Conservation (phyloP, 768 basidiomycete genomes). For the Mycena metata region DNA sequence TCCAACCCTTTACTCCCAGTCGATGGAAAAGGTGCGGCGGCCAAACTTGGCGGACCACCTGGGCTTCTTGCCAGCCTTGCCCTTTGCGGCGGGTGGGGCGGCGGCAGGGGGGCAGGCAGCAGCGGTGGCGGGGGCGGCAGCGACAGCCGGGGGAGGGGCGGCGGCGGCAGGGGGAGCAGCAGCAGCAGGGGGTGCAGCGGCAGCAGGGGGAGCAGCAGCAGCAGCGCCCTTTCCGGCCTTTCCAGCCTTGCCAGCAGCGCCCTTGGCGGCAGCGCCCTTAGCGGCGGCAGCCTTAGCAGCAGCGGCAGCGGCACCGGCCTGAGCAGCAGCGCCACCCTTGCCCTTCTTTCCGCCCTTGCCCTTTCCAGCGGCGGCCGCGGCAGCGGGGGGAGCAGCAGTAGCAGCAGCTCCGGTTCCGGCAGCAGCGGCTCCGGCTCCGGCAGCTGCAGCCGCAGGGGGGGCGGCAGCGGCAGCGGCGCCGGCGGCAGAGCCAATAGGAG, state of each 20-base stretch:
- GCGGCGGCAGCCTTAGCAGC: neutral
- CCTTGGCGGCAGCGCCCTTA: neutral
- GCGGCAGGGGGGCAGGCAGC: too few species aligned
- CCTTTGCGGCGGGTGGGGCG: too few species aligned
- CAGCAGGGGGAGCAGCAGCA: neutral
- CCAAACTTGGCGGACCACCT: too few species aligned
- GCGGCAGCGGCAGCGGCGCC: neutral
- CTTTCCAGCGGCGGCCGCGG: neutral
- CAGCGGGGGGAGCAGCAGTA: neutral
- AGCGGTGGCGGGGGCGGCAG: too few species aligned
- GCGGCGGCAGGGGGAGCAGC: too few species aligned
- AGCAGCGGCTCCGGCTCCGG: neutral
- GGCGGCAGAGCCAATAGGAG: neutral
- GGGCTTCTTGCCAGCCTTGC: too few species aligned
- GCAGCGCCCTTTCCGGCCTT: neutral
- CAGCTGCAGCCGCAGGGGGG: neutral
- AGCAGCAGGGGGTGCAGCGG: too few species aligned
- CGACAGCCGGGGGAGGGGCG: too few species aligned
- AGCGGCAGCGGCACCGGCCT: neutral
- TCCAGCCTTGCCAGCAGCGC: too few species aligned
- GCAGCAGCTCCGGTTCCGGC: neutral
- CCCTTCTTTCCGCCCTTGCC: constrained; percentile 11
- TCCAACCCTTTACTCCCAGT: too few species aligned
- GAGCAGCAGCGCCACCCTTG: neutral
- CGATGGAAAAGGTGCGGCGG: too few species aligned